Conservation (phyloP, 257 asterid genomes). For the Apocynum venetum region DNA sequence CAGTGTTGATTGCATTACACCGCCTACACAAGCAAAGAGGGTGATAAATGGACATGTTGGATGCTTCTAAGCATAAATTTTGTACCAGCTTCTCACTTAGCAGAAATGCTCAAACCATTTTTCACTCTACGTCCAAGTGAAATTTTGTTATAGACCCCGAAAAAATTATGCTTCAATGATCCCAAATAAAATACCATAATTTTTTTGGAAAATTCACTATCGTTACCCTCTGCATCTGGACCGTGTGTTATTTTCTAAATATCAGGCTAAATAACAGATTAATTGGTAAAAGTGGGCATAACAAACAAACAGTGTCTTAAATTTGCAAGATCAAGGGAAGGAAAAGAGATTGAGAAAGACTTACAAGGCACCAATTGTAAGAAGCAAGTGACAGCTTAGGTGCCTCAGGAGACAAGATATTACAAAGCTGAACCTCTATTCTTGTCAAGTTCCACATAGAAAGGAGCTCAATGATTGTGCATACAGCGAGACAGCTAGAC, state of each 20-base stretch:
- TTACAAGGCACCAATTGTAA: constrained; percentile 96
- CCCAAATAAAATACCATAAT: not conserved
- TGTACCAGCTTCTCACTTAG: not conserved
- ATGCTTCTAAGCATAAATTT: not conserved
- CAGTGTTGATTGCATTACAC: constrained; percentile 5
- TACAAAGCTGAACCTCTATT: constrained; percentile 91
- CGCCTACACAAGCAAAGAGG: constrained; percentile 12
- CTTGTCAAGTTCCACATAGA: constrained; percentile 99
- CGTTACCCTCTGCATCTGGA: not conserved
- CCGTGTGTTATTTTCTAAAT: too few relatives aligned
- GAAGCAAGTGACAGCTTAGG: constrained; percentile 81
- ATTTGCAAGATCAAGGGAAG: not conserved
- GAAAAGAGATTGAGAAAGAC: constrained; percentile 24
- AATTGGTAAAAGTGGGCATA: not conserved
- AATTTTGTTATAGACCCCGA: not conserved
- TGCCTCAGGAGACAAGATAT: constrained; percentile 91
- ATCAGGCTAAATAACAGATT: not conserved
- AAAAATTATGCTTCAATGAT: too few relatives aligned
- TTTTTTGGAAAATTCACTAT: not conserved
- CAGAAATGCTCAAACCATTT: not conserved
- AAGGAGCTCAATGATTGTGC: constrained; percentile 74
- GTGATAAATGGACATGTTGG: not conserved
- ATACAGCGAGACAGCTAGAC: constrained; percentile 50
- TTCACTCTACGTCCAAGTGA: not conserved
- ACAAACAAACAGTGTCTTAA: not conserved